Percentiles rank a stretch among this genome's conserved stretches.
Conservation (phyloP, 1,284 basidiomycete species). For the Leucoagaricus sp. region DNA sequence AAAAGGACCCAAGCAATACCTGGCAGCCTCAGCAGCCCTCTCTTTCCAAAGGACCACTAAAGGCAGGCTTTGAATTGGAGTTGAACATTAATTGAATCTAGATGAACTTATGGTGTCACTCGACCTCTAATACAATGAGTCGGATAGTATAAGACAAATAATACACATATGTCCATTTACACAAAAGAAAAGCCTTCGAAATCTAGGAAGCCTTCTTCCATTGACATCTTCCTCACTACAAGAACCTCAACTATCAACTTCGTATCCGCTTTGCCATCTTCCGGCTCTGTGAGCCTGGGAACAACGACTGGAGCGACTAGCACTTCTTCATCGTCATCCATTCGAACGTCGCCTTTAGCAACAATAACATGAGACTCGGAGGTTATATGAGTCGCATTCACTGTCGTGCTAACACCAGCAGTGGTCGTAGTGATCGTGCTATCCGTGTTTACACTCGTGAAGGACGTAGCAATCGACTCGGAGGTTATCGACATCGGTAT, state of each 20-base stretch:
- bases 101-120: no score
- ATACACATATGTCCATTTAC: slow-evolving; percentile 22
- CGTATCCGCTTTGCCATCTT: slow-evolving; percentile 32
- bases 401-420: no score
- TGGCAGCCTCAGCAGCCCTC: no score
- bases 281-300: slow-evolving; percentile 25
- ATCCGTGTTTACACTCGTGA: not conserved
- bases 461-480: not conserved
- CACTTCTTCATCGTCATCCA: slow-evolving; percentile 32
- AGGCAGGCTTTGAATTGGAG: no score
- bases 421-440: not conserved
- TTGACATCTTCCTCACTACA: slow-evolving; percentile 70
- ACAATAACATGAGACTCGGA: not conserved
- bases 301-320: slow-evolving; percentile 32
- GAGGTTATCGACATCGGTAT: not conserved
- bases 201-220: slow-evolving; percentile 73
- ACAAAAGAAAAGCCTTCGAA: slow-evolving; percentile 64
- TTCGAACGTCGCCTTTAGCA: not conserved
- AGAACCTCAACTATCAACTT: slow-evolving; percentile 78
- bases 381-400: not conserved
- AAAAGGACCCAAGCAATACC: no score
- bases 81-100: no score
- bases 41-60: no score
- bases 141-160: not conserved
- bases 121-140: no score